Conservation (phyloP, 306 rosid species). For the Argentina anserina region DNA sequence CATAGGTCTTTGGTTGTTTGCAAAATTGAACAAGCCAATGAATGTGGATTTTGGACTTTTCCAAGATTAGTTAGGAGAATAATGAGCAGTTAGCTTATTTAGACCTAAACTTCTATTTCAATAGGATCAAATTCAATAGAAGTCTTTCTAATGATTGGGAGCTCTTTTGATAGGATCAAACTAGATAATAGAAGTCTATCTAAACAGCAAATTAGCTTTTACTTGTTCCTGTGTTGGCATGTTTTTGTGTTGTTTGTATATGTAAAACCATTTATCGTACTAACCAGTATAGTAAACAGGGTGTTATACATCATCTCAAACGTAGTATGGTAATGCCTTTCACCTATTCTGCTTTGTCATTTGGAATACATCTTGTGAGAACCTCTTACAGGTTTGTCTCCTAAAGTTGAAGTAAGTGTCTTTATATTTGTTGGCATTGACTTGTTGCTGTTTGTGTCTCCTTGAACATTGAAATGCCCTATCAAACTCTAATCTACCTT, state of each 20-base stretch:
- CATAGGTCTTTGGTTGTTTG: slow-evolving; percentile 12
- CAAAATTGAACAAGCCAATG: slow-evolving; percentile 11
- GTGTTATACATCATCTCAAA: background rate
- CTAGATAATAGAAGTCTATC: background rate
- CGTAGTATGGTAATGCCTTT: background rate
- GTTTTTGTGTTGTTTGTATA: slow-evolving; percentile 2
- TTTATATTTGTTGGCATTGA: background rate
- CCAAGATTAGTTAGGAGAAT: background rate
- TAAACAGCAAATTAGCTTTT: background rate
- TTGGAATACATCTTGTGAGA: background rate
- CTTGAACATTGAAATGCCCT: background rate
- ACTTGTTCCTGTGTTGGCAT: background rate
- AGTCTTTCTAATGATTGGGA: background rate
- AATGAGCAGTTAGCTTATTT: background rate
- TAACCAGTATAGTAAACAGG: background rate
- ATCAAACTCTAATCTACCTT: background rate
- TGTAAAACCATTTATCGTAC: background rate
- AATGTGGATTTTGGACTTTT: background rate
- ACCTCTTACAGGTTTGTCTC: background rate
- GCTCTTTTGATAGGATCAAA: no score
- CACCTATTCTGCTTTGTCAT: slow-evolving; percentile 4
- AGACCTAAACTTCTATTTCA: background rate
- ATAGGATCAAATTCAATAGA: slow-evolving; percentile 4
- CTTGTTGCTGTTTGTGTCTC: background rate
- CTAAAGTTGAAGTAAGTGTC: background rate